Evolutionary conservation across 306 rosid species (phyloP), one percentile per base, ranked within the genome.

Genomic region (Prunus mira): DNA sequence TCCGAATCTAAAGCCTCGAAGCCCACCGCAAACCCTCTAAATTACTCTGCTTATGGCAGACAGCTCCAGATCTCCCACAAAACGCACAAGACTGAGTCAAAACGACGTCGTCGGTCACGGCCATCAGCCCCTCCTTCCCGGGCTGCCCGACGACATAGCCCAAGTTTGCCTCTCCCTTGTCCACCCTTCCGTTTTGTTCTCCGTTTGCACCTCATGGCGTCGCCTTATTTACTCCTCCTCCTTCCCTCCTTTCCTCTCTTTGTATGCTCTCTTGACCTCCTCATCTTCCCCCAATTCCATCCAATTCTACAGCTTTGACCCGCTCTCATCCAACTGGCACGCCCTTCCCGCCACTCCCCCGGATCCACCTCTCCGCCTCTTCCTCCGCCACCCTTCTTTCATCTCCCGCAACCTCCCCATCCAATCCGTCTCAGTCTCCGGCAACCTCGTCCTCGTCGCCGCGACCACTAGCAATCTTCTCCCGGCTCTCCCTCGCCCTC

Each of bases 361-460:
- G 0, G 73, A 83, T 17, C 90, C 97, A 0, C 86, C 91, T 0
- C 83, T 80, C 57, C 77, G 65, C n/a, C 80, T 89, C 9, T 75
- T 84, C 67, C 88, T 88, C 77, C 97, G 69, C 66, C 97, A 92
- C 81, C 98, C 97, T 0, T 89, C 97, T 3, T 94, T 94, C 89
- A 79, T 94, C 51, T 91, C 92, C 72, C 92, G 98, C 1, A 86
- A 55, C 27, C 86, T 92, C 25, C 83, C 98, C 3, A 51, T 94
- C 22, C 98, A 92, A 38, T 86, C 97, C 10, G 69, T 84, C 76
- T 71, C 96, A 57, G 81, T 82, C 11, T 58, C 87, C 27, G 90
- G 84, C 9, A 76, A 79, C 6, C 87, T 94, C 18, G 25, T 89
- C 73, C 88, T 94, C 78, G 81, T 94, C 56, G 98, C 98, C 41